Conservation (phyloP, 1,284 basidiomycete genomes). For the Ceratobasidium sp. region DNA sequence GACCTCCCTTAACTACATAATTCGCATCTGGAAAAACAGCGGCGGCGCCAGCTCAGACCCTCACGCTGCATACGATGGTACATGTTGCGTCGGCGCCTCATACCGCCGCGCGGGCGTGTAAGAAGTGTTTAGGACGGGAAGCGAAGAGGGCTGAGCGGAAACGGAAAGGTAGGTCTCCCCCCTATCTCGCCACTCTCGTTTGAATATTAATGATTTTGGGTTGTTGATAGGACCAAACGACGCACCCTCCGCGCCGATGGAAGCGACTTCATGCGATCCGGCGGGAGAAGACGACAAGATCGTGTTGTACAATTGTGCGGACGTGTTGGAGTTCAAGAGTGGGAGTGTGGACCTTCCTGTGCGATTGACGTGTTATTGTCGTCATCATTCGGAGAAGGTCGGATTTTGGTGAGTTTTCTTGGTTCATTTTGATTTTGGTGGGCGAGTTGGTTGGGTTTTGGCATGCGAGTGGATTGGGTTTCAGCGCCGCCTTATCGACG, state of each 20-base stretch:
- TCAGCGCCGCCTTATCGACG: no score
- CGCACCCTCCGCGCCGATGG: conserved; percentile 53
- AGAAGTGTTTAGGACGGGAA: conserved; percentile 88
- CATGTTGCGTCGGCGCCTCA: conserved; percentile 71
- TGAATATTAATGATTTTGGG: neutral
- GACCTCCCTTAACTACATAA: no score
- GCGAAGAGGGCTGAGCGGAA: conserved; percentile 91
- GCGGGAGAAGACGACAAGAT: conserved; percentile 70
- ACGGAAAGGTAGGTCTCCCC: conserved; percentile 70
- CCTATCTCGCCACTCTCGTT: no score
- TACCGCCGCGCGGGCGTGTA: conserved; percentile 83
- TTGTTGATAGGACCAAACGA: conserved; percentile 53
- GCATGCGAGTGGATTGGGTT: neutral
- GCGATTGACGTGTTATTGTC: conserved; percentile 98
- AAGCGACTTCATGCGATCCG: conserved; percentile 51
- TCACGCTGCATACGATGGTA: conserved; percentile 40
- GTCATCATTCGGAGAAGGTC: conserved; percentile 97
- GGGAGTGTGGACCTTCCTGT: conserved; percentile 93
- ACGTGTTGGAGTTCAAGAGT: conserved; percentile 89
- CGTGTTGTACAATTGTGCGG: conserved; percentile 95
- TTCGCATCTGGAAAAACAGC: neutral
- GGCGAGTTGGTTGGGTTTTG: no score
- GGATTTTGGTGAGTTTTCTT: conserved; percentile 80
- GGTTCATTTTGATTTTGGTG: no score
- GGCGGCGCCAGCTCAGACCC: conserved; percentile 32